phyloP scores from a whole-genome alignment of 1,284 basidiomycete species.

The Ustilago xerochloae region DNA sequence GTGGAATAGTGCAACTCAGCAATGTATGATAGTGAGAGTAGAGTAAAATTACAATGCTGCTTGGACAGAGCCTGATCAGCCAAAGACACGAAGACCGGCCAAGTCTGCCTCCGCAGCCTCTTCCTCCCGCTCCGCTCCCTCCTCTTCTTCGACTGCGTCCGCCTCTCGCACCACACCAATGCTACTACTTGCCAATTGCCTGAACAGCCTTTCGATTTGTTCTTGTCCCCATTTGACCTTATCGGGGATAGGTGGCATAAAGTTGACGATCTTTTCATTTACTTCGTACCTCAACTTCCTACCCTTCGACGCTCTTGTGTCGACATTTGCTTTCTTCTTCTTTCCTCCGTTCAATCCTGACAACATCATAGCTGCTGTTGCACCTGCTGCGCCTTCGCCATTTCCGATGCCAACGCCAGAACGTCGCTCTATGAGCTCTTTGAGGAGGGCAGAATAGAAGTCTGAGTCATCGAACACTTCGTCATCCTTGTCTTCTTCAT shows the following conservation, averaged over 20 bases:
- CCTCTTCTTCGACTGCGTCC: constrained; percentile 1
- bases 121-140: constrained; percentile 4
- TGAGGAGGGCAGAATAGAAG: constrained; percentile 62
- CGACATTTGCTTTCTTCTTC: constrained; percentile 54
- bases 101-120: constrained; percentile 21
- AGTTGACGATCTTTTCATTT: constrained; percentile 64
- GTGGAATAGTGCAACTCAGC: not conserved
- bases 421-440: constrained; percentile 63
- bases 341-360: constrained; percentile 23
- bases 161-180: constrained; percentile 12
- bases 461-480: constrained; percentile 66
- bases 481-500: constrained; percentile 21
- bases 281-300: constrained; percentile 64
- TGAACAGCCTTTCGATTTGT: constrained; percentile 60
- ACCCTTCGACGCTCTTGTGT: constrained; percentile 64
- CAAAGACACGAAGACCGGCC: constrained; percentile 41
- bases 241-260: constrained; percentile 64
- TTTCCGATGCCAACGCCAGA: constrained; percentile 12
- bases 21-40: not conserved
- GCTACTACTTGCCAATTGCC: constrained; percentile 45
- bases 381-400: not conserved
- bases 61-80: constrained; percentile 9
- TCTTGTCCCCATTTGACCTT: constrained; percentile 51
- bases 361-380: constrained; percentile 28
- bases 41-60: not conserved